Conservation (phyloP, 2,329 filamentous ascomycete species). For the Raffaelea albimanens region DNA sequence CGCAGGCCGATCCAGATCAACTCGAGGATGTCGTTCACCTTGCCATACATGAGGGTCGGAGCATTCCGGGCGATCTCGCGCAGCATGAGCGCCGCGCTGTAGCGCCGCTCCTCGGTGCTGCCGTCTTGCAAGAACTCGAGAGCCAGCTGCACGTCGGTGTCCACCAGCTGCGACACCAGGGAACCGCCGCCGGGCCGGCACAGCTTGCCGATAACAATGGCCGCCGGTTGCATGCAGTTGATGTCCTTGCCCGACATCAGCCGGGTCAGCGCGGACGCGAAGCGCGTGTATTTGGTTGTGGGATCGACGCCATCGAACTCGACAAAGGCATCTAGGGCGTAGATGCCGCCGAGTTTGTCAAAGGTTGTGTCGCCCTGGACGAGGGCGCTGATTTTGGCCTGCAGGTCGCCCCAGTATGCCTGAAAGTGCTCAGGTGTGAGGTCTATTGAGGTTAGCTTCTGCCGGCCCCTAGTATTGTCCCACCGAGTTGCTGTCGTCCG, state of each 20-base stretch:
- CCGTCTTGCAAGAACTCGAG: slow-evolving; percentile 96
- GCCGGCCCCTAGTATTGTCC: too few relatives aligned
- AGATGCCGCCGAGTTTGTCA: slow-evolving; percentile 84
- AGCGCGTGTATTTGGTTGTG: slow-evolving; percentile 87
- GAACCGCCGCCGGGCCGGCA: slow-evolving; percentile 90
- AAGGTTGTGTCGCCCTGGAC: slow-evolving; percentile 79
- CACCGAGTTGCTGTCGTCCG: background rate
- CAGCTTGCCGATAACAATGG: slow-evolving; percentile 78
- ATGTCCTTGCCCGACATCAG: slow-evolving; percentile 88
- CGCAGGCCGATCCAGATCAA: slow-evolving; percentile 92
- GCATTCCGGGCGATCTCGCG: slow-evolving; percentile 87
- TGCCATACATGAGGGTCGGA: slow-evolving; percentile 89
- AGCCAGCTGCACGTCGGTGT: slow-evolving; percentile 92
- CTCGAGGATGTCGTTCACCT: slow-evolving; percentile 90
- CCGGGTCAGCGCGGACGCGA: slow-evolving; percentile 80
- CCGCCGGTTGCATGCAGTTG: slow-evolving; percentile 81
- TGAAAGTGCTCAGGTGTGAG: slow-evolving; percentile 70
- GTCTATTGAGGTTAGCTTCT: slow-evolving; percentile 41
- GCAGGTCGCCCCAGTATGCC: slow-evolving; percentile 45
- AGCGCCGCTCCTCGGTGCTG: slow-evolving; percentile 82
- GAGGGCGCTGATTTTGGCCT: slow-evolving; percentile 50
- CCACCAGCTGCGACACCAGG: slow-evolving; percentile 88
- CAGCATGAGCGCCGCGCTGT: slow-evolving; percentile 84
- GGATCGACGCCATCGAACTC: slow-evolving; percentile 95
- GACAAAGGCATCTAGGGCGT: slow-evolving; percentile 85